Evolutionary conservation across 1,284 basidiomycete genomes (phyloP), one percentile per base, ranked within the genome.

Genomic region (Phlebopus sp.): DNA sequence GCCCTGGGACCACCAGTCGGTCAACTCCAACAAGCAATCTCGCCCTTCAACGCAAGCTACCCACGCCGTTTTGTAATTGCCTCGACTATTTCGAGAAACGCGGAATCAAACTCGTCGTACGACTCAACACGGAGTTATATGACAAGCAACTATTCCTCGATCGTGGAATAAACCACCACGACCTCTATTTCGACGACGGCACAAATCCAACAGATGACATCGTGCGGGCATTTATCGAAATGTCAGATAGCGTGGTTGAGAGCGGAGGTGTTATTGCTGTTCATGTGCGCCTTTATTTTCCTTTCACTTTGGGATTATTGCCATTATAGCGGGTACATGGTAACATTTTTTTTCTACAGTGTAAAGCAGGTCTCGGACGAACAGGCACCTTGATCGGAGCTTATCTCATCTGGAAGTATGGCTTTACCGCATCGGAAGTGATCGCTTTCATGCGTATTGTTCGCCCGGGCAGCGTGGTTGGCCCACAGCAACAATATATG

Each of bases 371-470:
- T 18, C 77, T 97, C 17, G 93, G 93, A 18, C 79, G 93, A 42
- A 97, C 93, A 3, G 96, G 97, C 4, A 96, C 95, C 3, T 75
- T 99, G 52, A 96, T 99, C 53, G 94, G 94, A 42, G 97, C 97
- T 3, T 99, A 98, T 74, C 79, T 99, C 48, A 91, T 97, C 57
- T 99, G 97, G 90, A 97, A 97, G 72, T 95, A 98, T 62, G 90
- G 90, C n/a, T 99, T 99, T 65, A 93, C 93, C n/a, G 95, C 96
- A 0, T 84, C 86, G 48, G 97, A 99, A 71, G 95, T 88, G 8
- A 99, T 99, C 52, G 97, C 90, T 0, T 98, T 94, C 69, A 99
- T 99, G 97, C 86, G 97, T 18, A 90, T 99, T 55, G 86, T 97
- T 54, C 84, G 96, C 36, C 97, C 96, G 0, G 93, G 93, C 2